These are phyloP conservation scores for Odontarrhena argentea DNA, from an alignment of 345 rosid genomes.

Conservation along the genomic window DNA sequence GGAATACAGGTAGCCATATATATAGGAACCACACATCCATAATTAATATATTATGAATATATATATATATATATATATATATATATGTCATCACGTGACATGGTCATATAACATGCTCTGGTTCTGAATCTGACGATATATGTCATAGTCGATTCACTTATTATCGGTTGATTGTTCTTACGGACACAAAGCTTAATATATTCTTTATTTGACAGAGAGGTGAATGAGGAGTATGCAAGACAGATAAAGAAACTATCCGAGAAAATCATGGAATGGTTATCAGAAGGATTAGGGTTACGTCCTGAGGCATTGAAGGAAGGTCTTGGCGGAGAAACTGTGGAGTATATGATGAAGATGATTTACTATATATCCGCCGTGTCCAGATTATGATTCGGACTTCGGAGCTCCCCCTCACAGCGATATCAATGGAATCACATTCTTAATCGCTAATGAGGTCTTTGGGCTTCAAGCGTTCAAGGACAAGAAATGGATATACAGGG, in stretches of 20 bases:
- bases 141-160: too few species aligned
- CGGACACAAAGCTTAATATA: too few species aligned
- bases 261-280: conserved; percentile 47
- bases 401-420: conserved; percentile 57
- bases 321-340: conserved; percentile 42
- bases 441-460: conserved; percentile 66
- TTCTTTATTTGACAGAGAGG: conserved; percentile 45
- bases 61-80: too few species aligned
- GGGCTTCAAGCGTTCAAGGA: conserved; percentile 70
- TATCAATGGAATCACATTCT: conserved; percentile 54
- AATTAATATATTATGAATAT: too few species aligned
- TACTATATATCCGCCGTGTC: conserved; percentile 77
- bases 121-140: too few species aligned
- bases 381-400: conserved; percentile 70
- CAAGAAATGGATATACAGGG: conserved; percentile 56
- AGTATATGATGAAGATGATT: conserved; percentile 62
- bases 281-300: conserved; percentile 58
- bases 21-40: too few species aligned
- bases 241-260: conserved; percentile 45
- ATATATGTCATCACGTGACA: too few species aligned
- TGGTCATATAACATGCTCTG: too few species aligned
- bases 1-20: conserved; percentile 51
- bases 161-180: too few species aligned
- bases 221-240: conserved; percentile 61
- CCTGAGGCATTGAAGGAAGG: conserved; percentile 48